These are phyloP conservation scores for Pleurotus citrinopileatus DNA, from an alignment of 768 basidiomycete species.

Conservation along the genomic window DNA sequence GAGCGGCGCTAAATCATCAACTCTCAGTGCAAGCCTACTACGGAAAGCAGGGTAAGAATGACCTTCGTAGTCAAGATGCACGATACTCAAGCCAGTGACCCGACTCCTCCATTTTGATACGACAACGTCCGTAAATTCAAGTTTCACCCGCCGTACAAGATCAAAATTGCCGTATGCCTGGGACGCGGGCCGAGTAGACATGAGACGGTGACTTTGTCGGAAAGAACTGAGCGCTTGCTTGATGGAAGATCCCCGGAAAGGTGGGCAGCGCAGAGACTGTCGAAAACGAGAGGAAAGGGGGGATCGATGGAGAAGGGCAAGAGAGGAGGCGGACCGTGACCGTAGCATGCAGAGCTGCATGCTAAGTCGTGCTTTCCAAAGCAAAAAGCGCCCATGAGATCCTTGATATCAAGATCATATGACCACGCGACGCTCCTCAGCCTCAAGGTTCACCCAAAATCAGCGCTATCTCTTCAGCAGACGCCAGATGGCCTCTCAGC, in stretches of 20 bases:
- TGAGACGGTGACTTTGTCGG: slow-evolving; percentile 8
- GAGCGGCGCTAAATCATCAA: slow-evolving; percentile 61
- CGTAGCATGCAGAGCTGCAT: slow-evolving; percentile 8
- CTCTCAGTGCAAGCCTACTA: slow-evolving; percentile 15
- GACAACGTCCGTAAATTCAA: slow-evolving; percentile 77
- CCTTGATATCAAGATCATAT: background rate
- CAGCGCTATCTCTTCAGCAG: background rate
- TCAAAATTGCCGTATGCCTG: slow-evolving; percentile 77
- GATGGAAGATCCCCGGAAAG: background rate
- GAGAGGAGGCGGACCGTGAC: background rate
- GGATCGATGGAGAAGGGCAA: slow-evolving; percentile 8
- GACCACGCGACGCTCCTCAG: background rate
- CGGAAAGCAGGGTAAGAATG: slow-evolving; percentile 17
- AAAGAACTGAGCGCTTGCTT: slow-evolving; percentile 11
- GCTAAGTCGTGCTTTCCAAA: background rate
- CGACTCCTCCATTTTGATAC: slow-evolving; percentile 90
- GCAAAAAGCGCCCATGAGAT: background rate
- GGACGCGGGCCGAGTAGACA: slow-evolving; percentile 27
- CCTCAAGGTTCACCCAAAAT: background rate
- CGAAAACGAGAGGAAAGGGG: slow-evolving; percentile 6
- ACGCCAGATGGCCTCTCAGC: background rate
- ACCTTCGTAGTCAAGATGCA: slow-evolving; percentile 92
- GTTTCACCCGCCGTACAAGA: slow-evolving; percentile 69
- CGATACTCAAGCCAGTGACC: slow-evolving; percentile 82
- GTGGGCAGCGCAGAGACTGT: background rate